Base-by-base conservation (phyloP, 73 alveolate genomes). In the Effrenium voratum region DNA sequence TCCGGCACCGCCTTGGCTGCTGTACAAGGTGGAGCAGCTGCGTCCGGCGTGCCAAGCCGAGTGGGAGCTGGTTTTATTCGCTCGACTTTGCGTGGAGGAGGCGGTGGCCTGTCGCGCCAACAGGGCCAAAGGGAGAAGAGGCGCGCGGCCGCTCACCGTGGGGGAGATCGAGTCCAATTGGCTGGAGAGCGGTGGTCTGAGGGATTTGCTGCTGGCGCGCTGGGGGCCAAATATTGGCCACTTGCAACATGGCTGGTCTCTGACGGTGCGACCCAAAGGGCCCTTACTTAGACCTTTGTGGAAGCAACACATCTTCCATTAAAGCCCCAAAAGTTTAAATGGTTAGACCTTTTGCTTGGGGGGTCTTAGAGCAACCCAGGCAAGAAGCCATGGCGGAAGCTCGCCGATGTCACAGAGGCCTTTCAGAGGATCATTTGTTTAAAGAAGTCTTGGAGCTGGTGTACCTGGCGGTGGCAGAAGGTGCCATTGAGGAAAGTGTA, bases 91-190 rank as follows among this genome's bases (percentile, higher is more conserved):
- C 32, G 95, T 88, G 34, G 95, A 88, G 50, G 95, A 88, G 77
- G 95, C 95, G 28, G 41, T 88, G 44, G 95, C 95, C 34, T 88
- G 95, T 73, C 59, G 95, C 4, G 95, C 95, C 85, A 88, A 88
- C 70, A 72, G 85, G 38, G 85, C 95, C n/a, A 88, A 88, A 66
- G 95, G 95, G 32, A 47, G 68, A 34, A 85, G 68, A n/a, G 94
- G 94, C 4, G 85, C 95, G 32, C 77, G 95, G 77, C 95, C 95
- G 38, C 95, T 88, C 41, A 88, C 95, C 36, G 81, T 88, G 50
- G 95, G 95, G 70, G 95, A 88, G n/a, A 88, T 88, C 49, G 95
- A 88, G 45, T 88, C 85, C 73, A 88, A 88, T 40, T 88, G 95
- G 95, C 66, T 76, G 73, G 94, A 57, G 41, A 38, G 82, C 15